phyloP scores from a whole-genome alignment of 1,284 basidiomycete species.

The Puccinia brachypodii region DNA sequence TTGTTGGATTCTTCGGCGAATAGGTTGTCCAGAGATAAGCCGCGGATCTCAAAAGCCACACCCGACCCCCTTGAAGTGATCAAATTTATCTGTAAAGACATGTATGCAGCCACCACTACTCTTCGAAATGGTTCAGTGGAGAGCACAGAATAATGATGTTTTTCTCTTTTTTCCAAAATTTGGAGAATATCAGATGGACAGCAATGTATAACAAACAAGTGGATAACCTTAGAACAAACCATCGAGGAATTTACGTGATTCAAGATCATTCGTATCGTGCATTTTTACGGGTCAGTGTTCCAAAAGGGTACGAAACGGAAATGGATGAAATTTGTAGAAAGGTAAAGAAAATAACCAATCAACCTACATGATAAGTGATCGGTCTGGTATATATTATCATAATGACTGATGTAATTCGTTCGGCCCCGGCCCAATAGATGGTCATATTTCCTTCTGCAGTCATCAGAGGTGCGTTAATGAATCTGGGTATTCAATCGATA shows the following conservation, averaged over 20 bases:
- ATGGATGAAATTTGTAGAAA: slow-evolving; percentile 30
- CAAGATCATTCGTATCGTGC: slow-evolving; percentile 44
- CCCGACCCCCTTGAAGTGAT: slow-evolving; percentile 47
- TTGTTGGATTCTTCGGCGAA: not conserved
- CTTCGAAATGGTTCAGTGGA: not conserved
- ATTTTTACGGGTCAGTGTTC: slow-evolving; percentile 41
- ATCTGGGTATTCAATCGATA: slow-evolving; percentile 37
- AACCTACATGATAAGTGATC: not conserved
- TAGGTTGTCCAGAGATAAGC: slow-evolving; percentile 43
- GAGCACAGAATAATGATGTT: not conserved
- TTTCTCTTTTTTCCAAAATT: not conserved
- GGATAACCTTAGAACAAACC: slow-evolving; percentile 46
- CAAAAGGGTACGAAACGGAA: slow-evolving; percentile 31
- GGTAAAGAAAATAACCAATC: not conserved
- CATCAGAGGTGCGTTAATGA: slow-evolving; percentile 47
- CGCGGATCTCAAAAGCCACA: not conserved
- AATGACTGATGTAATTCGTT: not conserved
- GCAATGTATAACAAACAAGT: slow-evolving; percentile 48
- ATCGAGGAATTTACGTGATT: slow-evolving; percentile 42
- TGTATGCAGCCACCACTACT: slow-evolving; percentile 4
- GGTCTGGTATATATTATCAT: not conserved
- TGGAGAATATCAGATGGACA: slow-evolving; percentile 30
- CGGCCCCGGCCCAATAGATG: slow-evolving; percentile 3
- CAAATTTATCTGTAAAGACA: slow-evolving; percentile 48
- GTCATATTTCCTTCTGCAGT: slow-evolving; percentile 37